Conservation (phyloP, 1,284 basidiomycete species). For the Takashimella tepidaria region DNA sequence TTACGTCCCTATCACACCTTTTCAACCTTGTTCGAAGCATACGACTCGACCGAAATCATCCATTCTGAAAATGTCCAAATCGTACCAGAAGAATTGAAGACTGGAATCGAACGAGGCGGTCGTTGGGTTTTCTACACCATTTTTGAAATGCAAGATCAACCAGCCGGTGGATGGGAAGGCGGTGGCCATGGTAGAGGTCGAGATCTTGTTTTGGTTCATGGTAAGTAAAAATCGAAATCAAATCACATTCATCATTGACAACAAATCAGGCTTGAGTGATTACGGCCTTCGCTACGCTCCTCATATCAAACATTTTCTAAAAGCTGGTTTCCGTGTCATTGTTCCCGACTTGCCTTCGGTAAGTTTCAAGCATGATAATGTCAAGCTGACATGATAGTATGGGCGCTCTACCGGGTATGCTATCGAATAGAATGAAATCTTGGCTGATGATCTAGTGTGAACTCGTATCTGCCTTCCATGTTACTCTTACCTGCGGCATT, state of each 20-base stretch:
- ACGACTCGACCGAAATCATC: conserved; percentile 38
- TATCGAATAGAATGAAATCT: no score
- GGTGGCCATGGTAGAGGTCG: conserved; percentile 35
- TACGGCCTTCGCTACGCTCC: conserved; percentile 48
- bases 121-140: conserved; percentile 47
- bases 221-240: conserved; percentile 31
- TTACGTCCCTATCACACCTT: conserved; percentile 31
- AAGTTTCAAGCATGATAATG: conserved; percentile 19
- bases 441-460: conserved; percentile 35
- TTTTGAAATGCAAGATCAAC: conserved; percentile 41
- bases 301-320: conserved; percentile 48
- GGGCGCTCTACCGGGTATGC: conserved; percentile 47
- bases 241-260: conserved; percentile 5
- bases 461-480: conserved; percentile 49
- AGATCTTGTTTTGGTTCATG: conserved; percentile 47
- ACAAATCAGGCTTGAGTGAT: conserved; percentile 42
- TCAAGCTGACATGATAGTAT: conserved; percentile 31
- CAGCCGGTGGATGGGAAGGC: conserved; percentile 38
- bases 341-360: conserved; percentile 52
- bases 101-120: conserved; percentile 29
- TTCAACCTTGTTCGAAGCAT: conserved; percentile 27
- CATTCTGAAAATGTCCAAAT: conserved; percentile 43
- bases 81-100: conserved; percentile 32
- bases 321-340: conserved; percentile 51
- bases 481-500: conserved; percentile 48